Percentiles rank a stretch among this genome's conserved stretches.
Conservation (phyloP, 2,329 filamentous ascomycete species). For the Akanthomyces muscarius region DNA sequence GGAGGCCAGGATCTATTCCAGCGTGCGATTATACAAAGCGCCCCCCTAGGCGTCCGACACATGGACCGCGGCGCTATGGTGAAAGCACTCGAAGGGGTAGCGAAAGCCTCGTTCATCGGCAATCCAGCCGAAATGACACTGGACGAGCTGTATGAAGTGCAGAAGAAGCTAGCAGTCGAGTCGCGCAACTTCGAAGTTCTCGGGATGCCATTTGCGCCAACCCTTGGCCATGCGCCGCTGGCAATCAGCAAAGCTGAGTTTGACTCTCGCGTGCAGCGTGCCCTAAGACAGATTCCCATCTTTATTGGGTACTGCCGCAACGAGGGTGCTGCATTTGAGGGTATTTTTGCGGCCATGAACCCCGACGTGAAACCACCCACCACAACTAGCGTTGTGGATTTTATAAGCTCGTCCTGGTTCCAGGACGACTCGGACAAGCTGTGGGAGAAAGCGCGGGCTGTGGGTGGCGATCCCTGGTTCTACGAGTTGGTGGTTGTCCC, state of each 20-base stretch:
- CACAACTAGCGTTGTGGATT: background rate
- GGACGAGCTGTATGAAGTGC: conserved; percentile 12
- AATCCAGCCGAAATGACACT: background rate
- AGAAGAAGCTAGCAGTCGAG: conserved; percentile 11
- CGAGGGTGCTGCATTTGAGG: conserved; percentile 16
- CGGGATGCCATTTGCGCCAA: conserved; percentile 17
- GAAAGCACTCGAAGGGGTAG: background rate
- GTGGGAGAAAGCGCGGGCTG: conserved; percentile 3
- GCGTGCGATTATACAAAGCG: conserved; percentile 20
- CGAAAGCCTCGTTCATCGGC: background rate
- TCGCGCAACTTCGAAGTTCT: conserved; percentile 9
- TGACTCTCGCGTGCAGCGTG: background rate
- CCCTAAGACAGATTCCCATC: conserved; percentile 1
- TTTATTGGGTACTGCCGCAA: conserved; percentile 15
- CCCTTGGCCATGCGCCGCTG: conserved; percentile 13
- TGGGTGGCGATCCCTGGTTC: conserved; percentile 15
- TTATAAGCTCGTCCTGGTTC: background rate
- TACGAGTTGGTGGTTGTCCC: conserved; percentile 17
- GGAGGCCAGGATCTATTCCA: conserved; percentile 18
- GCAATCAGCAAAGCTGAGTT: conserved; percentile 3
- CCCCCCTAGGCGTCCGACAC: conserved; percentile 17
- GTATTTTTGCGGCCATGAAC: background rate
- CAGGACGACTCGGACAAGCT: background rate
- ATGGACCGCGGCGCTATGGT: conserved; percentile 16
- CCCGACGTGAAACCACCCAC: background rate